These are phyloP conservation scores for Cercospora canescens DNA, from an alignment of 2,329 filamentous ascomycete species.

Conservation along the genomic window DNA sequence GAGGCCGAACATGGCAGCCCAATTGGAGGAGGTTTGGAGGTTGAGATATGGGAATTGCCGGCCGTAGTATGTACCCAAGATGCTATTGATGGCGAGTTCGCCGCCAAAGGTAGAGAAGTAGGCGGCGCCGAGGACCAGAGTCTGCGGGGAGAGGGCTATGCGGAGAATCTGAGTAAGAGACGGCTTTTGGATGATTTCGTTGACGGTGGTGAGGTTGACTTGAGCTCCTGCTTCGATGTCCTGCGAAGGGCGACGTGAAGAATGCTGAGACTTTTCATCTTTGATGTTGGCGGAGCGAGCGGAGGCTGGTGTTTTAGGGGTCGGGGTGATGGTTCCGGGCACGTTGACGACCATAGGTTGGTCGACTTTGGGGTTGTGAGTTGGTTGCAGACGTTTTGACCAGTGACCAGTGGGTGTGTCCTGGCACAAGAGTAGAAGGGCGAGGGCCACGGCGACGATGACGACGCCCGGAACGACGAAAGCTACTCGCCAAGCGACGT, in stretches of 20 bases:
- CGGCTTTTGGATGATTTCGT: conserved; percentile 64
- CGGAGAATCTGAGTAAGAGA: conserved; percentile 59
- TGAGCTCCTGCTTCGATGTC: conserved; percentile 48
- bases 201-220: conserved; percentile 54
- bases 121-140: conserved; percentile 52
- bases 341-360: conserved; percentile 51
- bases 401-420: conserved; percentile 82
- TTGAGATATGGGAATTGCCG: conserved; percentile 54
- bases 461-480: conserved; percentile 70
- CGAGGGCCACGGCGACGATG: conserved; percentile 18
- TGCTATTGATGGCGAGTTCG: conserved; percentile 62
- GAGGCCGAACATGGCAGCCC: conserved; percentile 75
- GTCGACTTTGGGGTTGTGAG: conserved; percentile 51
- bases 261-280: conserved; percentile 42
- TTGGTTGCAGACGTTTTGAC: conserved; percentile 66
- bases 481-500: conserved; percentile 78
- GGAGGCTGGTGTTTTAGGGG: conserved; percentile 34
- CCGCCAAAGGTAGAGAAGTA: conserved; percentile 64
- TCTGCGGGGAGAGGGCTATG: conserved; percentile 63
- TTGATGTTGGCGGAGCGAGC: conserved; percentile 32
- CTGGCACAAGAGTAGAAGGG: conserved; percentile 48
- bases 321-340: conserved; percentile 52
- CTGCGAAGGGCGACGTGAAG: conserved; percentile 39
- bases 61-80: conserved; percentile 60
- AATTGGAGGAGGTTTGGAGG: conserved; percentile 57